Conservation (phyloP, 306 rosid species). For the Vigna nakashimae region DNA sequence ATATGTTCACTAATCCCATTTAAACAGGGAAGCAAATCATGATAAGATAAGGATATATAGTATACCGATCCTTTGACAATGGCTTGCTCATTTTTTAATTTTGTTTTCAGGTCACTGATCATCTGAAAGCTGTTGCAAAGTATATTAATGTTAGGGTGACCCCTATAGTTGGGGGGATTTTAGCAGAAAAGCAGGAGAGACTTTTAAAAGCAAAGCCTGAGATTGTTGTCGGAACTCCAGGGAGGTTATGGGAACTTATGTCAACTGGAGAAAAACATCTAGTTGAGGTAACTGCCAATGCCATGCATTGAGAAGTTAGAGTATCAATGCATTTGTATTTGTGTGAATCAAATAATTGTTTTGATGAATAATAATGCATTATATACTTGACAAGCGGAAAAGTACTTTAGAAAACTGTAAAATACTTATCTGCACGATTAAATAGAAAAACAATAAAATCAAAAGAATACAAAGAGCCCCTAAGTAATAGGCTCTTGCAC, state of each 20-base stretch:
- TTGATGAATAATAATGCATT: conserved; percentile 12
- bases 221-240: conserved; percentile 96
- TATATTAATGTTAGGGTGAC: conserved; percentile 72
- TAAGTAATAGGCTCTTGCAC: conserved; percentile 9
- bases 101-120: conserved; percentile 75
- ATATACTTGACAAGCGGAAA: conserved; percentile 9
- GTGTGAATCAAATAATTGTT: conserved; percentile 23
- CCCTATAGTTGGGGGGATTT: conserved; percentile 95
- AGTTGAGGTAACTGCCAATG: conserved; percentile 66
- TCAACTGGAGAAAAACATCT: conserved; percentile 87
- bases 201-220: conserved; percentile 82
- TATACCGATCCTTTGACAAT: not conserved
- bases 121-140: conserved; percentile 76
- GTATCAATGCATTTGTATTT: conserved; percentile 31
- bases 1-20: not conserved
- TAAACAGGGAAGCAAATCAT: not conserved
- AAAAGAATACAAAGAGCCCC: conserved; percentile 6
- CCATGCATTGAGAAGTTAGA: conserved; percentile 18
- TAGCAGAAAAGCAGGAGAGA: conserved; percentile 89
- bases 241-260: conserved; percentile 97
- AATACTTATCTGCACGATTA: not conserved
- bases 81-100: conserved; percentile 10
- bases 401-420: conserved; percentile 20
- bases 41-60: not conserved
- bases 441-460: not conserved